Conservation (phyloP, 345 rosid species). For the Limnanthes douglasii region DNA sequence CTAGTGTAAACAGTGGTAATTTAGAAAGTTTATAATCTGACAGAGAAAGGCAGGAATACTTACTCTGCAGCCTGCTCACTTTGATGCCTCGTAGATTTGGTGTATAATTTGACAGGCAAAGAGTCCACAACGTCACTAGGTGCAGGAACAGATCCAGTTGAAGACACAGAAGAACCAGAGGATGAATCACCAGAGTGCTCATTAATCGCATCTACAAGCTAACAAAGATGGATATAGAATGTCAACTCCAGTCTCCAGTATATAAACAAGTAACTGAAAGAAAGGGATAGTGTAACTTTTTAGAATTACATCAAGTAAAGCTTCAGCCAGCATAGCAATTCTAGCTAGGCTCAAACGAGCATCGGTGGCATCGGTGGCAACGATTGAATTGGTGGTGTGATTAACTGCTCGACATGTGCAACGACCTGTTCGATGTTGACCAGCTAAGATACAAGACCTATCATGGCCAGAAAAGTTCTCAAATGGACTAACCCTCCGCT, state of each 20-base stretch:
- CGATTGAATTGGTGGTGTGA: no score
- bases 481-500: slow-evolving; percentile 78
- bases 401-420: slow-evolving; percentile 60
- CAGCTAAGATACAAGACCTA: slow-evolving; percentile 79
- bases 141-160: slow-evolving; percentile 93
- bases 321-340: slow-evolving; percentile 96
- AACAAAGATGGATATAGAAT: no score
- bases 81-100: slow-evolving; percentile 35
- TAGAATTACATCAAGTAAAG: slow-evolving; percentile 71
- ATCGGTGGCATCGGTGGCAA: slow-evolving; percentile 43
- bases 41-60: slow-evolving; percentile 17
- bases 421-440: slow-evolving; percentile 67
- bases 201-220: slow-evolving; percentile 99
- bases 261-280: slow-evolving; percentile 1
- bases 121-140: slow-evolving; percentile 81
- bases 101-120: slow-evolving; percentile 47
- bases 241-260: no score
- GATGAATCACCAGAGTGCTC: slow-evolving; percentile 96
- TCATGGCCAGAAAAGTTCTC: slow-evolving; percentile 82
- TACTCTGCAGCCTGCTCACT: slow-evolving; percentile 78
- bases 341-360: slow-evolving; percentile 95
- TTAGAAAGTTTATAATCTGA: no score
- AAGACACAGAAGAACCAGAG: slow-evolving; percentile 67
- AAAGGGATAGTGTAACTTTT: not conserved
- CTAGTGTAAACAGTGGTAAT: no score